A percentile compares a stretch with the other conserved stretches of the same genome.
These are phyloP conservation scores for Lepidium africanum DNA, from an alignment of 345 rosid genomes.

Conservation along the genomic window DNA sequence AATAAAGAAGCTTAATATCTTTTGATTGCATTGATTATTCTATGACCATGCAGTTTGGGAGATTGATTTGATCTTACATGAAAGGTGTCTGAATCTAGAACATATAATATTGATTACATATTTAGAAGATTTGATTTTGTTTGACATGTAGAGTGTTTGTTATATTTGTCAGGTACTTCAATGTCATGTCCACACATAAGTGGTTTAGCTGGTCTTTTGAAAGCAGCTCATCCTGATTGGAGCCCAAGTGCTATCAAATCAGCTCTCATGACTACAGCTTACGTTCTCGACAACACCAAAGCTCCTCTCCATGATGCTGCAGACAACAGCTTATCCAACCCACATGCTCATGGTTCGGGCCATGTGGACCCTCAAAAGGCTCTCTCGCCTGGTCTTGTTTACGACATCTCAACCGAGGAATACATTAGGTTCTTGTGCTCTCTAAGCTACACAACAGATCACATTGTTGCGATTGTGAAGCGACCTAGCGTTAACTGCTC, in stretches of 20 bases:
- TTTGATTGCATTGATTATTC: not conserved
- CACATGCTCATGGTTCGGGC: conserved; percentile 75
- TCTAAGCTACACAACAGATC: conserved; percentile 50
- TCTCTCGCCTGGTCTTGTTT: conserved; percentile 74
- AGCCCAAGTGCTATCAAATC: conserved; percentile 87
- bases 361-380: conserved; percentile 81
- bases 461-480: conserved; percentile 55
- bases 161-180: conserved; percentile 55
- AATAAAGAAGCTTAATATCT: not conserved
- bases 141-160: not conserved
- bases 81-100: not conserved
- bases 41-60: not conserved
- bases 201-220: conserved; percentile 75
- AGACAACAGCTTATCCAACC: conserved; percentile 47
- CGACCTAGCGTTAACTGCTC: conserved; percentile 54
- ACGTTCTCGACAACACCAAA: conserved; percentile 55
- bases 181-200: conserved; percentile 98
- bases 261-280: conserved; percentile 82
- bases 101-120: not conserved
- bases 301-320: conserved; percentile 62
- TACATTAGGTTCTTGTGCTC: conserved; percentile 76
- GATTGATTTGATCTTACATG: not conserved
- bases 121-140: not conserved
- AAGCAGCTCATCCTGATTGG: conserved; percentile 85
- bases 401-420: conserved; percentile 61